Evolutionary conservation across 1,284 basidiomycete species (phyloP).

Genomic region (Psilocybe mexicana): DNA sequence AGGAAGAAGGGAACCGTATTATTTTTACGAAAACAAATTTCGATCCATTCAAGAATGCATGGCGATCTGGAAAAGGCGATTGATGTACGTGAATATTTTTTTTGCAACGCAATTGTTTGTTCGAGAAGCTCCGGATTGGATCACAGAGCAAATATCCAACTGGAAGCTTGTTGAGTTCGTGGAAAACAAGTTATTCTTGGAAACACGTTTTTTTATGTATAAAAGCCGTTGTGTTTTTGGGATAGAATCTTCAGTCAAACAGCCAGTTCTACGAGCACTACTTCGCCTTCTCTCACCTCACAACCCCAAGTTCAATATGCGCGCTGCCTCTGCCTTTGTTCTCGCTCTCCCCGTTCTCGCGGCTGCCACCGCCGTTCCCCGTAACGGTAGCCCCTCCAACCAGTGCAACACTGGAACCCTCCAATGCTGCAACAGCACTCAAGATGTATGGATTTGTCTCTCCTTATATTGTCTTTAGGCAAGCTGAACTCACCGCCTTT

Average conservation of each 20-base stretch:
- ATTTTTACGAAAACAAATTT: too few species aligned
- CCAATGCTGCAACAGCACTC: slow-evolving; percentile 32
- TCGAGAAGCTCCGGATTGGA: background rate
- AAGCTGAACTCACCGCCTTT: background rate
- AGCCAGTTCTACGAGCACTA: slow-evolving; percentile 12
- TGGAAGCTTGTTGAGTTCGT: too few species aligned
- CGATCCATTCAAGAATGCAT: too few species aligned
- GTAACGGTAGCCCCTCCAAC: slow-evolving; percentile 15
- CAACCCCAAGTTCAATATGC: slow-evolving; percentile 15
- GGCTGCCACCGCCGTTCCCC: slow-evolving; percentile 23
- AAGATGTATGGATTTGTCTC: slow-evolving; percentile 18
- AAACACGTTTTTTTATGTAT: background rate
- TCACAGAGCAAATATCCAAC: too few species aligned
- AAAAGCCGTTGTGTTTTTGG: background rate
- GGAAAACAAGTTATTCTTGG: background rate
- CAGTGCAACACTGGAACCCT: slow-evolving; percentile 15
- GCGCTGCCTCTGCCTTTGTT: slow-evolving; percentile 23
- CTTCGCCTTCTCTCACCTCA: background rate
- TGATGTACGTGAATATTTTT: too few species aligned
- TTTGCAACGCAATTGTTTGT: too few species aligned
- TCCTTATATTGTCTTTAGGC: background rate
- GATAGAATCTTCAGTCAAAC: slow-evolving; percentile 18
- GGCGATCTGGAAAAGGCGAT: too few species aligned
- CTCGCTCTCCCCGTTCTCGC: slow-evolving; percentile 27
- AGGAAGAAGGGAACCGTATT: too few species aligned